Evolutionary conservation across 2,329 filamentous ascomycete species (phyloP), one percentile per base, ranked within the genome.

Genomic region (Trichoderma sp.): DNA sequence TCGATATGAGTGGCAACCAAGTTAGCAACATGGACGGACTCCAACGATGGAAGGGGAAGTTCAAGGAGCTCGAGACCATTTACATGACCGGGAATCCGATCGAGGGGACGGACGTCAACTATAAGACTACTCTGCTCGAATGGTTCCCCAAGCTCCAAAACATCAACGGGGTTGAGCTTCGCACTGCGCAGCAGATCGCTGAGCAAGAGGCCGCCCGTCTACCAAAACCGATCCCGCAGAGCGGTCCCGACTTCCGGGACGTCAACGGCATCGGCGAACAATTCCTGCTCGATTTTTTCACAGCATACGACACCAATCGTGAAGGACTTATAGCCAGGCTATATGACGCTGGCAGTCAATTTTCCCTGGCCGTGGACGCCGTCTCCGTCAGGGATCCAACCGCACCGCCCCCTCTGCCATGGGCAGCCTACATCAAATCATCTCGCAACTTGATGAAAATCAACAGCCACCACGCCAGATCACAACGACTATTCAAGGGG

Each of bases 1-100:
- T 99, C 13, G 95, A 98, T 75, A 87, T 98, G 30, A 96, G 93
- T 69, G 89, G 91, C 78, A 98, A 98, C 82, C 88, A 90, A 53
- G 89, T 99, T 76, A 85, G 87, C 72, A 89, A 88, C 66, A 81
- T 94, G 65, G 88, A 90, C 71, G 87, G 88, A 11, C 81, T 99
- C 61, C 87, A 90, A 67, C 87, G 85, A 36, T 98, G 94, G 94
- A 91, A 91, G 73, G 88, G 90, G 78, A 93, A 92, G 70, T 95
- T 98, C 77, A 89, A 87, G 67, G 85, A 90, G 71, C 86, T 98
- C 12, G 90, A 97, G 78, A 95, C 95, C 67, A 86, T 99, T 2
- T 90, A 97, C 73, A 84, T 97, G 73, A 87, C 87, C 11, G 91
- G 89, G 66, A 97, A 97, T 75, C 93, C 94, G 0, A 88, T 97